phyloP scores from a whole-genome alignment of 345 rosid genomes.

The Gossypium anomalum region DNA sequence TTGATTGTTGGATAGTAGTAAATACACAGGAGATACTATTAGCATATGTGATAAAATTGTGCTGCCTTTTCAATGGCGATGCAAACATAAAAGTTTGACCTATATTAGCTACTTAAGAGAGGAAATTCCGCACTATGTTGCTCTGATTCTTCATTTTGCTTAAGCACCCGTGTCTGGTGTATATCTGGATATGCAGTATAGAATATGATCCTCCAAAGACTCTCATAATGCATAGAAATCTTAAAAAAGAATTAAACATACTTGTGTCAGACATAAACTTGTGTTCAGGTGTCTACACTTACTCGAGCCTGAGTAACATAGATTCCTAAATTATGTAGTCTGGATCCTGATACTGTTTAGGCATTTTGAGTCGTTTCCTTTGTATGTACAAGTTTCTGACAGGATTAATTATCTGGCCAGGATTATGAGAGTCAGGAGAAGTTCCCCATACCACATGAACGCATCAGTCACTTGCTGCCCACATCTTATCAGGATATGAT shows the following conservation, averaged over 20 bases:
- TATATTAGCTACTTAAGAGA: neutral
- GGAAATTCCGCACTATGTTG: neutral
- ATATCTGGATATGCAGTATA: neutral
- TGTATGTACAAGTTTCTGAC: neutral
- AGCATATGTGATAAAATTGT: neutral
- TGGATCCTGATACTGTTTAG: neutral
- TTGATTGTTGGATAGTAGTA: neutral
- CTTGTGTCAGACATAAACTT: neutral
- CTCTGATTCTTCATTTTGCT: neutral
- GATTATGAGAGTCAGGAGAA: constrained; percentile 79
- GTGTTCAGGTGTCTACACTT: neutral
- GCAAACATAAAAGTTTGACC: neutral
- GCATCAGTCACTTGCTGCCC: constrained; percentile 86
- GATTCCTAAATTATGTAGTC: neutral
- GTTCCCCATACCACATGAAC: constrained; percentile 62
- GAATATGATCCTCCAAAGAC: neutral
- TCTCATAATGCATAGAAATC: neutral
- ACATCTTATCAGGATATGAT: constrained; percentile 83
- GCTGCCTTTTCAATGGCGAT: neutral
- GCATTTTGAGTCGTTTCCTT: neutral
- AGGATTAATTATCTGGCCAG: constrained; percentile 34
- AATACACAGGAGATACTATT: neutral
- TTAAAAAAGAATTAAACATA: neutral
- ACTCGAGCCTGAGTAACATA: neutral
- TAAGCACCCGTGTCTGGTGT: neutral